Evolutionary conservation across 169 alveolate species (phyloP), one percentile per base, ranked within the genome.

Genomic region (Prorocentrum cordatum): DNA sequence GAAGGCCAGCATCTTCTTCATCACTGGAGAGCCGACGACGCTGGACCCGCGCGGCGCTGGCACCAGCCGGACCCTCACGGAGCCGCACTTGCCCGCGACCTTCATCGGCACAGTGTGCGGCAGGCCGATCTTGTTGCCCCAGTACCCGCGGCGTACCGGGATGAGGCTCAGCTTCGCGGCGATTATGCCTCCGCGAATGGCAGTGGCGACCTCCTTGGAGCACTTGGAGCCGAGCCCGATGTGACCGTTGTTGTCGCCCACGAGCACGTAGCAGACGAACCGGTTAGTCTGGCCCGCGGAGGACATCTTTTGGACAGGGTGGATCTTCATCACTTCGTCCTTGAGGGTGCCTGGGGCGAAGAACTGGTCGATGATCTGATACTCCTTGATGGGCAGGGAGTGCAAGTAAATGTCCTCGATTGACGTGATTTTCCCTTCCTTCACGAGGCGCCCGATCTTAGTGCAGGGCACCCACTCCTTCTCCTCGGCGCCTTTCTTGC

Each of bases 281-380:
- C 99, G 97, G 83, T 99, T 98, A 92, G 99, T 96, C 95, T 99
- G 99, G 68, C 99, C 99, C 58, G 99, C 99, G 88, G 97, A 95
- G 35, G 99, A 98, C 95, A 98, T 99, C 95, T 99, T 99, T 96
- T 99, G 99, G 90, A 99, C 99, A 66, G 99, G 99, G 96, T 96
- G 97, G 93, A 99, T 97, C 94, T 98, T 96, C 95, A 99, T 98
- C 85, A 98, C 99, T 82, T 99, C 99, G 92, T 98, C 99, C 93
- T 96, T 96, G 88, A 98, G 94, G 86, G 92, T 94, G 68, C 96
- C 97, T 62, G 96, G 95, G 75, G 94, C 93, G 93, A 95, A 96
- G 96, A 97, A 97, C 94, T 96, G 96, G 92, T 97, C 99, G 71
- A 93, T 92, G 93, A 93, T 92, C 95, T 98, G 99, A 93, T 96